A percentile compares a stretch with the other conserved stretches of the same genome.
Conservation (phyloP, 2,329 filamentous ascomycete species). For the Colletotrichum truncatum region DNA sequence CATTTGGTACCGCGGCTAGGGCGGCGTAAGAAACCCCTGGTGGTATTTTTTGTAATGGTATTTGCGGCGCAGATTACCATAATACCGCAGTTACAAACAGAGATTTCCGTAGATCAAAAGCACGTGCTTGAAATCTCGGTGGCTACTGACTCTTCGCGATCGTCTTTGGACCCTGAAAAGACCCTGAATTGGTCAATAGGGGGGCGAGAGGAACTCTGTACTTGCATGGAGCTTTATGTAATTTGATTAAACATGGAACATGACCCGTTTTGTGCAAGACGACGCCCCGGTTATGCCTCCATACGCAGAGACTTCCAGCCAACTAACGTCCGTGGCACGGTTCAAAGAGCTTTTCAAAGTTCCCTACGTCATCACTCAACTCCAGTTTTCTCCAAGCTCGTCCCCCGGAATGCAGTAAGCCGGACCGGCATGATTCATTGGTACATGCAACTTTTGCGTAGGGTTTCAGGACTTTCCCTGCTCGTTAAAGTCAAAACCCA, state of each 20-base stretch:
- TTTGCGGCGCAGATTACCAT: no score
- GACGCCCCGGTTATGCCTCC: constrained; percentile 9
- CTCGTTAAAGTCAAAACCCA: constrained; percentile 15
- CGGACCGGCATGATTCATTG: constrained; percentile 2
- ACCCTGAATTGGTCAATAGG: not conserved
- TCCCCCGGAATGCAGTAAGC: not conserved
- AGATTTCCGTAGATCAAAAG: not conserved
- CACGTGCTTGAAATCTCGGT: constrained; percentile 8
- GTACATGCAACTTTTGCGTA: not conserved
- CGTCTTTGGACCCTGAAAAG: constrained; percentile 6
- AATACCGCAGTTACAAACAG: not conserved
- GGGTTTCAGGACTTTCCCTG: constrained; percentile 14
- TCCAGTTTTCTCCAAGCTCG: not conserved
- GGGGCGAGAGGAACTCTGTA: not conserved
- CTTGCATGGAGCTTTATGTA: constrained; percentile 7
- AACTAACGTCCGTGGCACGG: not conserved
- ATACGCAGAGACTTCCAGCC: not conserved
- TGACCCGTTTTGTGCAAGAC: constrained; percentile 14
- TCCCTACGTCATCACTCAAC: not conserved
- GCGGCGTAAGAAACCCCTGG: not conserved
- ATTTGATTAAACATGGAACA: constrained; percentile 8
- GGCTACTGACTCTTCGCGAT: not conserved
- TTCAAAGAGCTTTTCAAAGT: not conserved
- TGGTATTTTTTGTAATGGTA: no score
- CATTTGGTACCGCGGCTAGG: not conserved